Evolutionary conservation across 2,329 filamentous ascomycete genomes (phyloP).

Genomic region (Aspergillus udagawae): DNA sequence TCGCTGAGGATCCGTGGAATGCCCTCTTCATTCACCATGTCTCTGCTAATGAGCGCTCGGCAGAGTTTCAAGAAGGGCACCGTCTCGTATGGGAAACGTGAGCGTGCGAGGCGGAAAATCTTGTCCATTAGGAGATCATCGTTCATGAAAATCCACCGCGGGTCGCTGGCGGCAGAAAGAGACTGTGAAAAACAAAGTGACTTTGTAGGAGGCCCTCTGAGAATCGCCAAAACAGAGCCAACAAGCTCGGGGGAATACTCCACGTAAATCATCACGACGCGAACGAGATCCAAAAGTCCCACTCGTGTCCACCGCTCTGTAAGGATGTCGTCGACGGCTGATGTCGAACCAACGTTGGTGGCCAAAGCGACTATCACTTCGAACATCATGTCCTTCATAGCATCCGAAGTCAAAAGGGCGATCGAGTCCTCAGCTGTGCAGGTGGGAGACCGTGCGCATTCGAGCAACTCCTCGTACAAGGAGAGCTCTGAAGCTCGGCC

Average conservation of each 20-base stretch:
- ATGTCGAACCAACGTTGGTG: slow-evolving; percentile 43
- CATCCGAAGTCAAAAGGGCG: slow-evolving; percentile 43
- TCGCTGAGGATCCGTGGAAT: slow-evolving; percentile 56
- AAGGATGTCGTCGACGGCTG: slow-evolving; percentile 48
- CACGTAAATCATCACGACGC: slow-evolving; percentile 61
- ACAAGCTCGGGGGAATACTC: slow-evolving; percentile 72
- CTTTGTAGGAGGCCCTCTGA: slow-evolving; percentile 45
- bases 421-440: slow-evolving; percentile 46
- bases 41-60: slow-evolving; percentile 56
- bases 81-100: slow-evolving; percentile 82
- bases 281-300: slow-evolving; percentile 66
- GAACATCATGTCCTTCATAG: slow-evolving; percentile 47
- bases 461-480: slow-evolving; percentile 47
- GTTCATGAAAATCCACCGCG: slow-evolving; percentile 52
- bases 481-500: slow-evolving; percentile 33
- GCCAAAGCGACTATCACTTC: slow-evolving; percentile 45
- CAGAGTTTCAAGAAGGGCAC: slow-evolving; percentile 71
- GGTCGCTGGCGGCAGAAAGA: slow-evolving; percentile 25
- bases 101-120: slow-evolving; percentile 64
- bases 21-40: slow-evolving; percentile 45
- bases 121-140: slow-evolving; percentile 55
- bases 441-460: slow-evolving; percentile 38
- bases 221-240: slow-evolving; percentile 59
- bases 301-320: slow-evolving; percentile 61
- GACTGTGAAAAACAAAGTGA: slow-evolving; percentile 15